phyloP scores from a whole-genome alignment of 805 yeast species.

The Wickerhamiella bombiphila region DNA sequence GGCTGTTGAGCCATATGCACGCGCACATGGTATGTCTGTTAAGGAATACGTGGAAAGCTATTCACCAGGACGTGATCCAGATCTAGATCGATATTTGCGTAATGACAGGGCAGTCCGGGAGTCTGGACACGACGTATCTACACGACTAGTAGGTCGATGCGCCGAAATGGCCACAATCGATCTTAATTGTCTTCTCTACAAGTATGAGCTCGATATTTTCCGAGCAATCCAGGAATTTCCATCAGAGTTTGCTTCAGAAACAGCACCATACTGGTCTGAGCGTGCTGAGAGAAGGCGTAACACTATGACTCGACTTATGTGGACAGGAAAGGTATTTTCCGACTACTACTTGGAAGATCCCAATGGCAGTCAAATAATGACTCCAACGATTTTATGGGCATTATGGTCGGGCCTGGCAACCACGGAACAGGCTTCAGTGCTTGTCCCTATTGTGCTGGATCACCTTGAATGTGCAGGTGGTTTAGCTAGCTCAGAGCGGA shows the following conservation, averaged over 20 bases:
- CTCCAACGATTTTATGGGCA: constrained; percentile 88
- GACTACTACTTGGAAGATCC: constrained; percentile 46
- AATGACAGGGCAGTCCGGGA: constrained; percentile 94
- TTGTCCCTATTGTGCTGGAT: constrained; percentile 44
- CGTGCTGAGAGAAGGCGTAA: constrained; percentile 40
- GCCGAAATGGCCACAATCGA: constrained; percentile 86
- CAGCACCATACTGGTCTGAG: constrained; percentile 45
- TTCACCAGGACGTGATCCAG: constrained; percentile 60
- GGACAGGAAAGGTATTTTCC: constrained; percentile 73
- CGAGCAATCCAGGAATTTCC: constrained; percentile 41
- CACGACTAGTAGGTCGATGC: constrained; percentile 78
- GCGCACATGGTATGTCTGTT: constrained; percentile 41
- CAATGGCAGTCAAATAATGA: constrained; percentile 46
- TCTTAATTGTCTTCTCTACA: constrained; percentile 69
- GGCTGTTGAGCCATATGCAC: constrained; percentile 51
- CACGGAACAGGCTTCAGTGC: constrained; percentile 46
- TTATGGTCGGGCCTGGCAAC: constrained; percentile 69
- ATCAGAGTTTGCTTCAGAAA: constrained; percentile 32
- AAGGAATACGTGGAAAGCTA: constrained; percentile 57
- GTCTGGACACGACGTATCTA: constrained; percentile 90
- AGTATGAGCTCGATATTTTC: constrained; percentile 80
- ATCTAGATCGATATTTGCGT: constrained; percentile 71
- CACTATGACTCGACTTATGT: constrained; percentile 51
- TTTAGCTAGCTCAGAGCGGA: constrained; percentile 66
- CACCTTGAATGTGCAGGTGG: constrained; percentile 83